Percentiles rank a stretch among this genome's conserved stretches.
These are phyloP conservation scores for Sarocladium brachiariae DNA, from an alignment of 2,329 filamentous ascomycete genomes.

Conservation along the genomic window DNA sequence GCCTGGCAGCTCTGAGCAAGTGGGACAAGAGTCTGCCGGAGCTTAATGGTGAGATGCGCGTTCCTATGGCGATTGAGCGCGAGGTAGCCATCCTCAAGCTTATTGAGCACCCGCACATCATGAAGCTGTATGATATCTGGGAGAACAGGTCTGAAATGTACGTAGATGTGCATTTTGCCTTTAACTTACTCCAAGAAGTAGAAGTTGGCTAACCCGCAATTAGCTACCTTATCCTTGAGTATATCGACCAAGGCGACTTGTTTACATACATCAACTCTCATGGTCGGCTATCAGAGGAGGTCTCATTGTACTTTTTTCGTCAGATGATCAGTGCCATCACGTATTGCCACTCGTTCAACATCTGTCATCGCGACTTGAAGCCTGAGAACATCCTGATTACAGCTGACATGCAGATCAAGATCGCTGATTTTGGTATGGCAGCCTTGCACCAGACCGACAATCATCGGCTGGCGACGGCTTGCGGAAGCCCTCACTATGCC, in stretches of 20 bases:
- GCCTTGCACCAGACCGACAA: constrained; percentile 76
- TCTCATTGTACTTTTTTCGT: constrained; percentile 78
- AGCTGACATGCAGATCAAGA: constrained; percentile 69
- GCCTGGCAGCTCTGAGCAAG: constrained; percentile 74
- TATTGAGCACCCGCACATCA: constrained; percentile 90
- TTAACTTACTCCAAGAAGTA: no score
- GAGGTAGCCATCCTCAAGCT: constrained; percentile 97
- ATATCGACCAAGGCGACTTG: constrained; percentile 71
- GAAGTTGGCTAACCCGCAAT: constrained; percentile 12
- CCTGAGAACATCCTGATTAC: constrained; percentile 94
- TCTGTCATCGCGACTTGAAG: constrained; percentile 93
- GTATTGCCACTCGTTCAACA: constrained; percentile 90
- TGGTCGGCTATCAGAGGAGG: constrained; percentile 69
- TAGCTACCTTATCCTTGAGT: constrained; percentile 92
- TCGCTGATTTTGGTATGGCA: constrained; percentile 98
- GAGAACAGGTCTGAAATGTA: constrained; percentile 94
- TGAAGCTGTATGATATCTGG: constrained; percentile 94
- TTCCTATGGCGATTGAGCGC: constrained; percentile 84
- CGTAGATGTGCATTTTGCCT: no score
- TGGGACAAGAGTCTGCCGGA: constrained; percentile 55
- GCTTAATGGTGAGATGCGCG: constrained; percentile 57
- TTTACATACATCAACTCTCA: constrained; percentile 77
- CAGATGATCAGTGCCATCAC: constrained; percentile 89
- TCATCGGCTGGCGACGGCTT: constrained; percentile 78
- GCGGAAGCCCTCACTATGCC: constrained; percentile 94